Conservation (phyloP, 164 flowering plant genomes). For the grape (Vitis vinifera) region DNA sequence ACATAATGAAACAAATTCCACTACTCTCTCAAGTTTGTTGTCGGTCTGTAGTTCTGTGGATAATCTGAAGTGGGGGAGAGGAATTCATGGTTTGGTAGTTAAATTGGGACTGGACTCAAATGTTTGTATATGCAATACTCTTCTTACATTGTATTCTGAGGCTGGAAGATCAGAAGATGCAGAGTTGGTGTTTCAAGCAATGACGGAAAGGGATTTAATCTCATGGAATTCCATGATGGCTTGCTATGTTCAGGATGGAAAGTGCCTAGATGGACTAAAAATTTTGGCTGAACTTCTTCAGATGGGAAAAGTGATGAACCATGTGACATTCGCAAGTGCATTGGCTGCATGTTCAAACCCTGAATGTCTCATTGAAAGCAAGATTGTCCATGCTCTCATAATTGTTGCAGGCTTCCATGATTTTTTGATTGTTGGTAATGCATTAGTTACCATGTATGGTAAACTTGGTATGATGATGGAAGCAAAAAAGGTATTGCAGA, state of each 20-base stretch:
- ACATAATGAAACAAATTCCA: slow-evolving; percentile 44
- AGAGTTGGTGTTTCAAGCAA: slow-evolving; percentile 42
- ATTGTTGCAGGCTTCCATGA: slow-evolving; percentile 45
- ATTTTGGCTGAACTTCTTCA: slow-evolving; percentile 41
- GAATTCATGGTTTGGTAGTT: slow-evolving; percentile 54
- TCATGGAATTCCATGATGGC: slow-evolving; percentile 83
- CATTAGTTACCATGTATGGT: slow-evolving; percentile 74
- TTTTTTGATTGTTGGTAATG: slow-evolving; percentile 69
- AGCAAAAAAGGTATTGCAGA: slow-evolving; percentile 44
- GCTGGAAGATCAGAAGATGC: slow-evolving; percentile 53
- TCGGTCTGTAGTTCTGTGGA: slow-evolving; percentile 46
- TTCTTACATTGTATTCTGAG: slow-evolving; percentile 66
- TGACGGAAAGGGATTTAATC: slow-evolving; percentile 62
- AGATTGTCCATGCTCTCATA: slow-evolving; percentile 55
- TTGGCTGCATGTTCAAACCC: slow-evolving; percentile 65
- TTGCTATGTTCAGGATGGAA: slow-evolving; percentile 51
- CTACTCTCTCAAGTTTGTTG: slow-evolving; percentile 60
- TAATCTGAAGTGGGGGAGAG: slow-evolving; percentile 61
- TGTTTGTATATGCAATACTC: slow-evolving; percentile 59
- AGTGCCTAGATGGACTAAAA: slow-evolving; percentile 35
- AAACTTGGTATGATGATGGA: slow-evolving; percentile 51
- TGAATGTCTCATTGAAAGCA: slow-evolving; percentile 44
- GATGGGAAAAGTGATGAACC: slow-evolving; percentile 25
- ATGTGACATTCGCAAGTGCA: slow-evolving; percentile 67
- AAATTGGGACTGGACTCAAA: slow-evolving; percentile 53